phyloP scores from a whole-genome alignment of 768 basidiomycete genomes.

The Lentinula aciculospora region DNA sequence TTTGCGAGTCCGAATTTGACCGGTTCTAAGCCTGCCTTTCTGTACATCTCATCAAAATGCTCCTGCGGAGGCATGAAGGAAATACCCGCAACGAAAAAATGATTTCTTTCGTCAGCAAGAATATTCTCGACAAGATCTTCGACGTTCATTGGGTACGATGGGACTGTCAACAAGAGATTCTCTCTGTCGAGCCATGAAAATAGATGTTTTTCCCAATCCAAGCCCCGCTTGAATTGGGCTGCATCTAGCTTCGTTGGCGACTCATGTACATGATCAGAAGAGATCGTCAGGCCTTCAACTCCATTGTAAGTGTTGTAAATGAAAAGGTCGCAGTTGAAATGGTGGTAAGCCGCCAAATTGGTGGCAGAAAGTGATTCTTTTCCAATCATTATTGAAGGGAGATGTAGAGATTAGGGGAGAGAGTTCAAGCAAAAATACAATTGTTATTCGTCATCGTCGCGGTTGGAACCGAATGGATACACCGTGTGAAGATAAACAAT shows the following conservation, averaged over 20 bases:
- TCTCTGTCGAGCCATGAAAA: conserved; percentile 35
- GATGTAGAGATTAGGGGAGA: neutral
- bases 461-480: no score
- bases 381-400: conserved; percentile 16
- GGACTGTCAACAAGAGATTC: conserved; percentile 34
- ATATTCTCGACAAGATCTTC: conserved; percentile 33
- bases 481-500: no score
- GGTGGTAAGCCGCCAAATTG: conserved; percentile 39
- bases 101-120: conserved; percentile 33
- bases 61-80: conserved; percentile 36
- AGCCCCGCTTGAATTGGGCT: conserved; percentile 37
- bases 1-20: conserved; percentile 40
- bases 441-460: no score
- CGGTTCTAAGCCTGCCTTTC: conserved; percentile 21
- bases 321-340: conserved; percentile 41
- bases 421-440: no score
- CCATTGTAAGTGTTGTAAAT: conserved; percentile 37
- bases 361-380: conserved; percentile 38
- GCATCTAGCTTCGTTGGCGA: conserved; percentile 21
- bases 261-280: neutral
- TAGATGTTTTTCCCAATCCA: conserved; percentile 39
- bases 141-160: conserved; percentile 27
- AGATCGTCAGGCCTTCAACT: conserved; percentile 3
- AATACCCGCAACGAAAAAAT: conserved; percentile 41
- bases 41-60: conserved; percentile 26